Conservation (phyloP, 352 stramenopile species). For the Phytophthora boehmeriae region DNA sequence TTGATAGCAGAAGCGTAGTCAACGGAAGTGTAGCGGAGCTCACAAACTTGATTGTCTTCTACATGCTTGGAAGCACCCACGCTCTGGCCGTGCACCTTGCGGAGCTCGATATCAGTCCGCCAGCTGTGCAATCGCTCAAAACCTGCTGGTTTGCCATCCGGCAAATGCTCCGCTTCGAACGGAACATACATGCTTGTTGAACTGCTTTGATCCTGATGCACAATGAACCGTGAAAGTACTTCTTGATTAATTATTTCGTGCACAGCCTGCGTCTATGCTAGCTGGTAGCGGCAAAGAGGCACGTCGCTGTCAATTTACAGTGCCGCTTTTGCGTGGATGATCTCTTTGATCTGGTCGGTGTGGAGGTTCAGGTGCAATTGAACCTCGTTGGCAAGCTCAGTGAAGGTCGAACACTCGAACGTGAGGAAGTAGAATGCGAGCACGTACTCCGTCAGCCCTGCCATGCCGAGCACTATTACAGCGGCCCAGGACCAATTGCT, state of each 20-base stretch:
- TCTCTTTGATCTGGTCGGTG: conserved; percentile 16
- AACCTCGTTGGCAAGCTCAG: conserved; percentile 72
- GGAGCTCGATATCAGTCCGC: no score
- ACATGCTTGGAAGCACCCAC: no score
- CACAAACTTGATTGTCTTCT: background rate
- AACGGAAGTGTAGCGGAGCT: background rate
- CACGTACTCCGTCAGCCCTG: conserved; percentile 64
- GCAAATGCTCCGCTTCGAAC: background rate
- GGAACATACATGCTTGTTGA: no score
- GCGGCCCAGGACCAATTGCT: conserved; percentile 39
- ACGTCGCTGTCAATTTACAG: conserved; percentile 8
- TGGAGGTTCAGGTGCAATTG: conserved; percentile 58
- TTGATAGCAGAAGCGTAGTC: background rate
- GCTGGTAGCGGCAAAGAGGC: conserved; percentile 18
- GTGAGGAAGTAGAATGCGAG: conserved; percentile 83
- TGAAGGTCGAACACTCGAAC: conserved; percentile 84
- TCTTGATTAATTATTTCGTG: conserved; percentile 9
- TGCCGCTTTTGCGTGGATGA: conserved; percentile 8
- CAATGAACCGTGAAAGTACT: background rate
- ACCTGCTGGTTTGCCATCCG: no score
- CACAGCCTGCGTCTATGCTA: conserved; percentile 27
- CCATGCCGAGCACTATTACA: conserved; percentile 43
- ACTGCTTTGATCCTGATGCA: no score
- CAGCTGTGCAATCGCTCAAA: no score
- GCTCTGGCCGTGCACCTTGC: background rate